Evolutionary conservation across 1,139 yeast species (phyloP).

Genomic region (Geotrichum reessii): DNA sequence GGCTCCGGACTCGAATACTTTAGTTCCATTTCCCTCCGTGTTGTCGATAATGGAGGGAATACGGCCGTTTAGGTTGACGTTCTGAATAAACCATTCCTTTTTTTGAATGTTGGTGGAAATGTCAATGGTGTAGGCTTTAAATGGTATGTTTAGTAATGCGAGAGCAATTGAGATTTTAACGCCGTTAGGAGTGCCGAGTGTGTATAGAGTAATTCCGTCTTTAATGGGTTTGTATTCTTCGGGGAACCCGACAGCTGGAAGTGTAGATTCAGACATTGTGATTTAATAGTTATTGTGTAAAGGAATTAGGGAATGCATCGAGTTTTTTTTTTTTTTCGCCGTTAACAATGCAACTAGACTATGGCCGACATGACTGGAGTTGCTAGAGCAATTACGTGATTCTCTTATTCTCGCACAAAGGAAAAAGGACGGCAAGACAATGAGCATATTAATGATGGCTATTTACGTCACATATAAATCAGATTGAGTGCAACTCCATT

Average conservation of each 20-base stretch:
- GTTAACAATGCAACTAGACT: too few species aligned
- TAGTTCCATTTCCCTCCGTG: slow-evolving; percentile 26
- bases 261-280: neutral
- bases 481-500: too few species aligned
- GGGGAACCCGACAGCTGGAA: slow-evolving; percentile 30
- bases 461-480: too few species aligned
- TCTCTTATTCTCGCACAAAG: too few species aligned
- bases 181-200: slow-evolving; percentile 54
- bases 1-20: slow-evolving; percentile 50
- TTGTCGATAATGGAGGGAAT: slow-evolving; percentile 53
- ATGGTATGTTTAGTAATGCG: slow-evolving; percentile 45
- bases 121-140: slow-evolving; percentile 43
- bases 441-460: too few species aligned
- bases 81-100: slow-evolving; percentile 47
- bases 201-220: slow-evolving; percentile 38
- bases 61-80: slow-evolving; percentile 54
- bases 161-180: slow-evolving; percentile 46
- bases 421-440: too few species aligned
- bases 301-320: too few species aligned
- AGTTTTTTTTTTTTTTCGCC: too few species aligned
- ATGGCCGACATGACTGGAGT: too few species aligned
- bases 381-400: too few species aligned
- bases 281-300: too few species aligned
- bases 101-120: slow-evolving; percentile 43
- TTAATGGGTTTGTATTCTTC: slow-evolving; percentile 6